Conservation (phyloP, 208 protist species). For the Leishmania tropica region DNA sequence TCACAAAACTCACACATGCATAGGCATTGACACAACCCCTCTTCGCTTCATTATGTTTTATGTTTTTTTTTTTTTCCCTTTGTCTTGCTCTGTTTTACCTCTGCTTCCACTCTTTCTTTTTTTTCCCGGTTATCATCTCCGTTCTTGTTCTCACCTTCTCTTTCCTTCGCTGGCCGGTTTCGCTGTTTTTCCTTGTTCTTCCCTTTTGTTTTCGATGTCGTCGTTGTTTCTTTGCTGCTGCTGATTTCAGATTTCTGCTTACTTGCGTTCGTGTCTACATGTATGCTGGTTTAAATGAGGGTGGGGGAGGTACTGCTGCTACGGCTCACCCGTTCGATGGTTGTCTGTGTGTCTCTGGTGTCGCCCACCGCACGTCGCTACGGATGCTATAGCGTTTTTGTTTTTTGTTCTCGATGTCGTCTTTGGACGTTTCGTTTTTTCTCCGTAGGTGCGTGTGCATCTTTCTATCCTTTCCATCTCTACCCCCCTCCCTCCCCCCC, state of each 20-base stretch:
- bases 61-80: conserved; percentile 17
- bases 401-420: background rate
- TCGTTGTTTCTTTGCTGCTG: background rate
- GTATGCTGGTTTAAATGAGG: no score
- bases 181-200: background rate
- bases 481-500: no score
- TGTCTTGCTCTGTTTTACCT: background rate
- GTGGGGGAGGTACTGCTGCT: background rate
- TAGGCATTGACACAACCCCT: background rate
- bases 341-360: background rate
- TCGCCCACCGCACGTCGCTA: background rate
- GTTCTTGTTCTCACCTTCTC: background rate
- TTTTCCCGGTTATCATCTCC: background rate
- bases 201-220: background rate
- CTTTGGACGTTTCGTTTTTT: background rate
- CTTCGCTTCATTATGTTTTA: background rate
- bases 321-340: background rate
- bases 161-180: background rate
- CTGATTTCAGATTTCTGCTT: background rate
- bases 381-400: conserved; percentile 14
- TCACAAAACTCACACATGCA: background rate
- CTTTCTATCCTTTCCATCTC: no score
- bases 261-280: background rate
- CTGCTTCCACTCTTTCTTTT: conserved; percentile 10
- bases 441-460: conserved; percentile 8